These are phyloP conservation scores for Candolleomyces aberdarensis DNA, from an alignment of 768 basidiomycete genomes.

Conservation along the genomic window DNA sequence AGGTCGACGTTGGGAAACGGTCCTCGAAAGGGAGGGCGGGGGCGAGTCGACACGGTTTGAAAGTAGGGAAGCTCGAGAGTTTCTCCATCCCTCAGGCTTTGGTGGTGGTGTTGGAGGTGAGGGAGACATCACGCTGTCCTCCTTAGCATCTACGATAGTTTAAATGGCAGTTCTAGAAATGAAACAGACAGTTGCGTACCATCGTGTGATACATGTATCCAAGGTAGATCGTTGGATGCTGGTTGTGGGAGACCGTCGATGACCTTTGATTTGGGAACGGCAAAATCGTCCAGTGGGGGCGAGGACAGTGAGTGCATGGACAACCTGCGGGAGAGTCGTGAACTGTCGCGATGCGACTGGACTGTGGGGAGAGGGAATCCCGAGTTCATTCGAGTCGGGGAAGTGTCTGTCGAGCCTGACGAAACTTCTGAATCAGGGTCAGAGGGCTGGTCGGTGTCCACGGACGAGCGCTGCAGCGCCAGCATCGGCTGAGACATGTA, in stretches of 20 bases:
- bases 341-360: not conserved
- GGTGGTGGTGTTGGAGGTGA: conserved; percentile 1
- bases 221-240: too few relatives aligned
- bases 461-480: conserved; percentile 13
- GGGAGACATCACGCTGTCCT: not conserved
- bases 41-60: not conserved
- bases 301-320: not conserved
- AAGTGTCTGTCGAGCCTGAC: conserved; percentile 13
- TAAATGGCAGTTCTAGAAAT: not conserved
- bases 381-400: conserved; percentile 7
- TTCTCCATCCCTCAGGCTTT: not conserved
- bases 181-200: too few relatives aligned
- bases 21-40: not conserved
- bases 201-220: too few relatives aligned
- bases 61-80: not conserved
- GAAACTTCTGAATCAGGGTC: conserved; percentile 17
- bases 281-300: not conserved
- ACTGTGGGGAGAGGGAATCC: not conserved
- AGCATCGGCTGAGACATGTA: conserved; percentile 47
- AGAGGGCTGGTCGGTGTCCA: not conserved
- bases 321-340: not conserved
- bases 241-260: too few relatives aligned
- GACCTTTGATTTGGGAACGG: not conserved
- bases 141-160: not conserved
- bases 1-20: not conserved